phyloP scores from a whole-genome alignment of 495 filamentous ascomycete species.

The Neurospora tetrasperma region DNA sequence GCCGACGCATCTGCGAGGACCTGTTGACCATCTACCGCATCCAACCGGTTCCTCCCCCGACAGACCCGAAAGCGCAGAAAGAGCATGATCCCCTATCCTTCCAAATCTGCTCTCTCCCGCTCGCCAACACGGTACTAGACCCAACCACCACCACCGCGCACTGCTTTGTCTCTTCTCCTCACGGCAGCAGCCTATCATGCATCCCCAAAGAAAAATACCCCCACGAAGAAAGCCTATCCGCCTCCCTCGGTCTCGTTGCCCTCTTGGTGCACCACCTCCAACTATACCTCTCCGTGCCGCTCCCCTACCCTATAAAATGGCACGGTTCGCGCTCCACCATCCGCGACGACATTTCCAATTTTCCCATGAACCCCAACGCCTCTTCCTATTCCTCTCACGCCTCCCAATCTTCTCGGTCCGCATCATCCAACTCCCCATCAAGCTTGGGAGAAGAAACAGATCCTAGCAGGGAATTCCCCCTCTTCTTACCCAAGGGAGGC shows the following conservation, averaged over 20 bases:
- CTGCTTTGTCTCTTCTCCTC: not conserved
- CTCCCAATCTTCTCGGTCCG: not conserved
- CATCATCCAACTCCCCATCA: not conserved
- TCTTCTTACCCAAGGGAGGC: slow-evolving; percentile 59
- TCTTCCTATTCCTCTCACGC: not conserved
- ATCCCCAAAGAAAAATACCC: slow-evolving; percentile 19
- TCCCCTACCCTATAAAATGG: slow-evolving; percentile 72
- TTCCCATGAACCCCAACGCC: slow-evolving; percentile 25
- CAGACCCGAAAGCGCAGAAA: not conserved
- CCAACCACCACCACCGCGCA: slow-evolving; percentile 16
- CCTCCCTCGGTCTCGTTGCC: slow-evolving; percentile 73
- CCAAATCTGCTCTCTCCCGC: slow-evolving; percentile 58
- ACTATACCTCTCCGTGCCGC: slow-evolving; percentile 65
- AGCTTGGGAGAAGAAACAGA: slow-evolving; percentile 12
- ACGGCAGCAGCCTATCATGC: no score
- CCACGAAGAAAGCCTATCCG: slow-evolving; percentile 60
- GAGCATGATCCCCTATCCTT: slow-evolving; percentile 49
- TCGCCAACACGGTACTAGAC: slow-evolving; percentile 71
- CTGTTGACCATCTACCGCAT: slow-evolving; percentile 71
- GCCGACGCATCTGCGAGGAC: slow-evolving; percentile 77
- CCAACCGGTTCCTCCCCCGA: slow-evolving; percentile 41
- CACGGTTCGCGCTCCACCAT: slow-evolving; percentile 66
- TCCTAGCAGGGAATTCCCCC: slow-evolving; percentile 60
- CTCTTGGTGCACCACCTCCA: slow-evolving; percentile 67
- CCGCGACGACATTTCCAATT: slow-evolving; percentile 64